Conservation (phyloP, 2,329 filamentous ascomycete genomes). For the Rhexocercosporidium sp. region DNA sequence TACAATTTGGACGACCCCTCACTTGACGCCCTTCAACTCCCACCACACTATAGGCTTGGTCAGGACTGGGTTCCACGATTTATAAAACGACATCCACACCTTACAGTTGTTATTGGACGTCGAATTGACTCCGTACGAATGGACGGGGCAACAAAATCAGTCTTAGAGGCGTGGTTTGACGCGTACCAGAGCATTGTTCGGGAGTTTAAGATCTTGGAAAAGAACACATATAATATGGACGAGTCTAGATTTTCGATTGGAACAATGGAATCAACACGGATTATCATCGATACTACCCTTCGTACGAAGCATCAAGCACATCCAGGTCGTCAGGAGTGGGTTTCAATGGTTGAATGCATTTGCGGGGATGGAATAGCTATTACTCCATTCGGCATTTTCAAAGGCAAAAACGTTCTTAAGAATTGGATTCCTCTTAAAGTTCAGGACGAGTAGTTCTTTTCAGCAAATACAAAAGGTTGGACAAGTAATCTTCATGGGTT, state of each 20-base stretch:
- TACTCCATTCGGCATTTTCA: not conserved
- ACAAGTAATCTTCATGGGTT: not conserved
- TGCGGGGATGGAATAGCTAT: not conserved
- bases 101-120: no score
- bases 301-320: no score
- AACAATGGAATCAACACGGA: no score
- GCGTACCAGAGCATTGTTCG: not conserved
- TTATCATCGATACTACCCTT: no score
- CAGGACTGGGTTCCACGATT: no score
- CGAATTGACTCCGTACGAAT: no score
- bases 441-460: not conserved
- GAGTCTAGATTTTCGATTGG: not conserved
- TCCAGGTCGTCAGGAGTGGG: no score
- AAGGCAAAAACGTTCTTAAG: not conserved
- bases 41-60: no score
- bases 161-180: not conserved
- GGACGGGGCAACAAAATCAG: not conserved
- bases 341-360: not conserved
- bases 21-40: no score
- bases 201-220: not conserved
- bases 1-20: no score
- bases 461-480: not conserved
- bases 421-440: not conserved
- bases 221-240: not conserved
- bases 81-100: no score